Conservation (phyloP, 2,329 filamentous ascomycete genomes). For the Balansia obtecta region DNA sequence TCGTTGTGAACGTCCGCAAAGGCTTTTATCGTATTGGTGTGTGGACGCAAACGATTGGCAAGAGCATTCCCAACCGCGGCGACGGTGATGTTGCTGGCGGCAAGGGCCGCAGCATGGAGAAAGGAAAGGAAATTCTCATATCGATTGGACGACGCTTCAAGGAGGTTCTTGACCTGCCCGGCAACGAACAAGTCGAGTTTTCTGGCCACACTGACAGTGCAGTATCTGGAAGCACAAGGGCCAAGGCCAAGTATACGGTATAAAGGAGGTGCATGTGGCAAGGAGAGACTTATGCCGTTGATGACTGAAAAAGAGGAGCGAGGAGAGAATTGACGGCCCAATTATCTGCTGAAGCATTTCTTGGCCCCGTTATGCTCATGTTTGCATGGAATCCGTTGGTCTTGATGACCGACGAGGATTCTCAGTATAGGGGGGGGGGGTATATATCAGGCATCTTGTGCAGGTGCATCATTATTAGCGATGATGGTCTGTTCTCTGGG, state of each 20-base stretch:
- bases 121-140: constrained; percentile 74
- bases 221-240: constrained; percentile 83
- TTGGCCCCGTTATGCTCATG: not conserved
- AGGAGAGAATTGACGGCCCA: constrained; percentile 12
- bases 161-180: constrained; percentile 70
- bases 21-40: constrained; percentile 95
- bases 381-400: not conserved
- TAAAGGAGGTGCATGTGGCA: constrained; percentile 29
- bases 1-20: constrained; percentile 97
- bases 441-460: not conserved
- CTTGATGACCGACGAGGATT: constrained; percentile 1
- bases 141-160: constrained; percentile 87
- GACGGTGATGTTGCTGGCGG: constrained; percentile 60
- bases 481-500: not conserved
- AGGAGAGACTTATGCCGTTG: not conserved
- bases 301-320: constrained; percentile 5
- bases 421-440: not conserved
- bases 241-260: constrained; percentile 85
- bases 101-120: constrained; percentile 66
- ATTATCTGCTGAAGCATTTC: constrained; percentile 11
- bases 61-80: constrained; percentile 64
- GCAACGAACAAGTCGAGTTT: constrained; percentile 76
- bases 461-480: constrained; percentile 1
- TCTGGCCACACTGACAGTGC: constrained; percentile 93
- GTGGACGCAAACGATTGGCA: constrained; percentile 92